Evolutionary conservation across 495 filamentous ascomycete genomes (phyloP), one percentile per base, ranked within the genome.

Genomic region (Tuber calosporum): DNA sequence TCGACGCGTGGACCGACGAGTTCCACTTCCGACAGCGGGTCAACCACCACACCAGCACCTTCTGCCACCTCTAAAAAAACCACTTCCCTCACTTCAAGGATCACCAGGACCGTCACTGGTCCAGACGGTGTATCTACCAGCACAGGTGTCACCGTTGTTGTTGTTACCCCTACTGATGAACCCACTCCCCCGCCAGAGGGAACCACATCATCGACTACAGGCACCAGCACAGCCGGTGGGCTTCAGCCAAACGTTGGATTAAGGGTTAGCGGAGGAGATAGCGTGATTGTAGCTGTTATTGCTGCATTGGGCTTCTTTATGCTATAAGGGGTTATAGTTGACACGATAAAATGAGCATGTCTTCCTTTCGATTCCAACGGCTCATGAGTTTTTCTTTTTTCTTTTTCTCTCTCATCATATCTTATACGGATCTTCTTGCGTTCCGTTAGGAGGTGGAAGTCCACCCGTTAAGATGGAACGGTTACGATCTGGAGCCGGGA

Each of bases 281-380:
- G 72, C 20, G 76, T 69, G 17, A 75, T 48, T 73, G 76, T 75
- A 40, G 76, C 74, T 67, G 76, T 75, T 9, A 69, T 73, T 39
- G 76, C 76, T 5, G 76, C 76, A 19, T 38, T 78, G 68, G 67
- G 76, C 30, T 78, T 78, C 43, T 77, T 77, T 34, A 78, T 78
- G 76, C 43, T 78, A 45, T 78, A 73, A 66, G 37, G 58, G 19
- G 68, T 45, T 70, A 11, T n/a, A n/a, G n/a, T n/a, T n/a, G n/a
- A 22, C 9, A 34, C 26, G 41, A 22, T 30, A 42, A 62, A 62
- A 62, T 17, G 53, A 26, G 30, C 53, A 62, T 34, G 26, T 11
- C 30, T 62, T 17, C 34, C 53, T 34, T 62, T 62, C 53, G 13
- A 17, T 34, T 62, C 13, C 34, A 62, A 62, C 26, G 26, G 53